These are phyloP conservation scores for Vigna mungo DNA, from an alignment of 306 rosid species.

Conservation along the genomic window DNA sequence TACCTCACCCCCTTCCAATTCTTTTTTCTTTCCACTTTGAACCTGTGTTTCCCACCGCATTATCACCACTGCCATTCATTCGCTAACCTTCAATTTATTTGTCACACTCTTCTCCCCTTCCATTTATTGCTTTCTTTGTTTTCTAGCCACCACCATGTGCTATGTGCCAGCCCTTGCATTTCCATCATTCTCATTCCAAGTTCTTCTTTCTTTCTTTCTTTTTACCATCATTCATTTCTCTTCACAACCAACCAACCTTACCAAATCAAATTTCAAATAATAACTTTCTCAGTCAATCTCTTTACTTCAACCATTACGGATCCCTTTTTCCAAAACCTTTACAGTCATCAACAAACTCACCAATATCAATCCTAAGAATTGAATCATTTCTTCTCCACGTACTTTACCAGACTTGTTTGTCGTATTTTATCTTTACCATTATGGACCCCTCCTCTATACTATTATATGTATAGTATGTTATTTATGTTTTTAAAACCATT, in stretches of 20 bases:
- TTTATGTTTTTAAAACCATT: not conserved
- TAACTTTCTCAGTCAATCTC: no score
- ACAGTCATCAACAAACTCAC: no score
- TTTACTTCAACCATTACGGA: no score
- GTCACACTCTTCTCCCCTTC: not conserved
- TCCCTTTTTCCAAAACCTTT: no score
- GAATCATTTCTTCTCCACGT: not conserved
- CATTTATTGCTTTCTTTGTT: conserved; percentile 19
- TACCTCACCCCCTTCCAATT: conserved; percentile 30
- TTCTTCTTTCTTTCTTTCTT: not conserved
- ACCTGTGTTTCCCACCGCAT: conserved; percentile 20
- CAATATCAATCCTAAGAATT: no score
- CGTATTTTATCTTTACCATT: not conserved
- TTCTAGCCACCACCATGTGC: not conserved
- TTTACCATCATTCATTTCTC: not conserved
- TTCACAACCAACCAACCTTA: not conserved
- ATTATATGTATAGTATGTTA: not conserved
- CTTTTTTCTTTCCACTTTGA: conserved; percentile 21
- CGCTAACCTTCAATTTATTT: conserved; percentile 9
- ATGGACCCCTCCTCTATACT: not conserved
- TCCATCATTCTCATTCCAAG: not conserved
- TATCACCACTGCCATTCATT: conserved; percentile 22
- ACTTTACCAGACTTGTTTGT: not conserved
- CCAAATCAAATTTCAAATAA: no score
- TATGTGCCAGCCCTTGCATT: conserved; percentile 19